Percentiles rank a stretch among this genome's conserved stretches.
Conservation (phyloP, 2,329 filamentous ascomycete species). For the Botrytis cinerea region DNA sequence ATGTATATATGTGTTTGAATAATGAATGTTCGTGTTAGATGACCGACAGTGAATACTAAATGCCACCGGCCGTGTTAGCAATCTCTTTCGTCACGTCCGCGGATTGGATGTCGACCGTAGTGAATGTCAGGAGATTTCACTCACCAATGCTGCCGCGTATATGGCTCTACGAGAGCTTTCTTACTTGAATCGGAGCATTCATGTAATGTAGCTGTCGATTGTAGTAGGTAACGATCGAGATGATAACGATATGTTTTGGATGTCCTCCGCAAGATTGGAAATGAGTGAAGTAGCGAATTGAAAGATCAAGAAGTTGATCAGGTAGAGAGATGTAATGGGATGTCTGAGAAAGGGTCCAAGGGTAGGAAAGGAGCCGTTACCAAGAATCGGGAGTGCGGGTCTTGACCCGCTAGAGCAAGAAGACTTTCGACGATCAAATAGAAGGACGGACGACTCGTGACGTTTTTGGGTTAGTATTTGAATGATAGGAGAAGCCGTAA, state of each 20-base stretch:
- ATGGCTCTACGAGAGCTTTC: constrained; percentile 41
- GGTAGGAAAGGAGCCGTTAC: constrained; percentile 29
- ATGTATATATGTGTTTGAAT: constrained; percentile 19
- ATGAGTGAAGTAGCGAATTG: constrained; percentile 28
- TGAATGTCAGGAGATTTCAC: constrained; percentile 10
- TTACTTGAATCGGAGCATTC: constrained; percentile 40
- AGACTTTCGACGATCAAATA: constrained; percentile 23
- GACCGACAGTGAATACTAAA: constrained; percentile 27
- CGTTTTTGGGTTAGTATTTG: constrained; percentile 21
- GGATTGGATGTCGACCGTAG: background rate
- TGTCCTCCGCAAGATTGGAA: constrained; percentile 28
- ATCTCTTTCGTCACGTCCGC: background rate
- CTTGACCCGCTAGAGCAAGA: constrained; percentile 28
- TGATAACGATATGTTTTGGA: constrained; percentile 26
- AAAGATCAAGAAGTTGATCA: constrained; percentile 27
- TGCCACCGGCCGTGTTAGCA: constrained; percentile 16
- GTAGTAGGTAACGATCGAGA: constrained; percentile 24
- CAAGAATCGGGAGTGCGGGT: constrained; percentile 40
- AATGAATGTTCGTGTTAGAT: constrained; percentile 16
- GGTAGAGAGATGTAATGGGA: constrained; percentile 31
- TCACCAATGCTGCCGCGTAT: constrained; percentile 28
- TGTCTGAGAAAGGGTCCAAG: constrained; percentile 29
- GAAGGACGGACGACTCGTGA: constrained; percentile 21
- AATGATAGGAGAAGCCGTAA: constrained; percentile 24
- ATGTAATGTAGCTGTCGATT: constrained; percentile 31